Evolutionary conservation across 768 basidiomycete genomes (phyloP).

Genomic region (Lactarius hengduanensis): DNA sequence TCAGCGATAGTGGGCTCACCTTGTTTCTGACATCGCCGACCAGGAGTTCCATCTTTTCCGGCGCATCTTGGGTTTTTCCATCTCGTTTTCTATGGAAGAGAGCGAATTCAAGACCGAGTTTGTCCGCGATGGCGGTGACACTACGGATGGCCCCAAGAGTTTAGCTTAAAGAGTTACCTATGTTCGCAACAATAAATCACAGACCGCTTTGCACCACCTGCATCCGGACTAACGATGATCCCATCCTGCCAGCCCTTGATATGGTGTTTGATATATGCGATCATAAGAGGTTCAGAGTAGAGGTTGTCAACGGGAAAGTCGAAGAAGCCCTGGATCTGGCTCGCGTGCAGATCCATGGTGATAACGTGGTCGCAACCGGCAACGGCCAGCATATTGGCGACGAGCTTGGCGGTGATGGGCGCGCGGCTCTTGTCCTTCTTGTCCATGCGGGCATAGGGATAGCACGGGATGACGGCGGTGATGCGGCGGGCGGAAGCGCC

Average conservation of each 20-base stretch:
- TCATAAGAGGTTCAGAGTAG: constrained; percentile 94
- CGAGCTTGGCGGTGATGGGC: constrained; percentile 97
- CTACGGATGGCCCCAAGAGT: constrained; percentile 41
- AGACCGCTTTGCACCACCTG: constrained; percentile 97
- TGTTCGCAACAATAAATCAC: constrained; percentile 32
- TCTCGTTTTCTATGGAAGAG: constrained; percentile 91
- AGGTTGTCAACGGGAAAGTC: constrained; percentile 98
- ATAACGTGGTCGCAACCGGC: constrained; percentile 99
- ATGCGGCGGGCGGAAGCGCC: constrained; percentile 93
- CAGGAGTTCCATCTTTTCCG: constrained; percentile 86
- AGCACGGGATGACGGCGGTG: constrained; percentile 97
- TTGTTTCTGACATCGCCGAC: constrained; percentile 95
- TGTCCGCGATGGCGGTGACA: constrained; percentile 93
- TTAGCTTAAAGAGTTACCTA: constrained; percentile 12
- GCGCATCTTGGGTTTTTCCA: constrained; percentile 59
- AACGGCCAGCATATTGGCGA: constrained; percentile 96
- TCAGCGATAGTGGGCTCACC: constrained; percentile 39
- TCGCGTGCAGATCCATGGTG: constrained; percentile 98
- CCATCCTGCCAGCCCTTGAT: constrained; percentile 84
- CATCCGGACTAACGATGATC: constrained; percentile 96
- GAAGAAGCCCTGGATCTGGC: constrained; percentile 98
- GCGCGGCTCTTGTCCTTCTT: constrained; percentile 97
- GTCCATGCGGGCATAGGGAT: constrained; percentile 95
- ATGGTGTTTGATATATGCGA: constrained; percentile 85
- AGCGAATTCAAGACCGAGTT: constrained; percentile 92